Conservation (phyloP, 805 yeast genomes). For the Cyberlindnera galapagoensis region DNA sequence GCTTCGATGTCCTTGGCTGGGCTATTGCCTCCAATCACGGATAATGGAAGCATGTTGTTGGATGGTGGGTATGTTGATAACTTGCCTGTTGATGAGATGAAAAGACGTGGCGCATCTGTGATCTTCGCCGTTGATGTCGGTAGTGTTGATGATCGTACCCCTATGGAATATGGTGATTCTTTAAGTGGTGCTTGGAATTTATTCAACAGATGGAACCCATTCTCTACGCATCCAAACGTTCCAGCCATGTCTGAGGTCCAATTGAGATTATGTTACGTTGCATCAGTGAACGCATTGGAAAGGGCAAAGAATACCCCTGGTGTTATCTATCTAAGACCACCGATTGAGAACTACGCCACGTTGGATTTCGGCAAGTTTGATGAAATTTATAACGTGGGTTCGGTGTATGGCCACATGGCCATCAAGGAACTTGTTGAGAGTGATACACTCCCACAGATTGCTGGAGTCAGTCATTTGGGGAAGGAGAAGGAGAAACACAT, state of each 20-base stretch:
- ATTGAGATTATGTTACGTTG: constrained; percentile 86
- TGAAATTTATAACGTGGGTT: constrained; percentile 80
- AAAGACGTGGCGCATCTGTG: constrained; percentile 75
- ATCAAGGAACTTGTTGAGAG: constrained; percentile 45
- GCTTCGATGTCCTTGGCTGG: constrained; percentile 98
- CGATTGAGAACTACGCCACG: constrained; percentile 87
- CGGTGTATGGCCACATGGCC: constrained; percentile 57
- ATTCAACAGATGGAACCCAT: constrained; percentile 82
- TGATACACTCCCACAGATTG: constrained; percentile 54
- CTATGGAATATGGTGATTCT: constrained; percentile 88
- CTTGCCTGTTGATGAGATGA: constrained; percentile 89
- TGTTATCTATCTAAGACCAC: constrained; percentile 85
- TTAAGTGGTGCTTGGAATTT: constrained; percentile 90
- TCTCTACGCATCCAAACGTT: constrained; percentile 77
- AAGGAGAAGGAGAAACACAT: constrained; percentile 26
- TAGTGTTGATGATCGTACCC: constrained; percentile 84
- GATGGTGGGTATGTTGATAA: constrained; percentile 98
- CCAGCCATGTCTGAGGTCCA: constrained; percentile 96
- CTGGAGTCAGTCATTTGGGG: constrained; percentile 40
- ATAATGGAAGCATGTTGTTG: constrained; percentile 83
- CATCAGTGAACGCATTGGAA: constrained; percentile 90
- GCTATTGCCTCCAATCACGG: constrained; percentile 80
- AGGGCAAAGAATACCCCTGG: constrained; percentile 80
- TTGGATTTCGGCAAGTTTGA: constrained; percentile 89
- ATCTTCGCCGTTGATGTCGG: constrained; percentile 96